Percentiles rank a stretch among this genome's conserved stretches.
Evolutionary conservation across 345 rosid species (phyloP).

Genomic region (Pugionium dolabratum): DNA sequence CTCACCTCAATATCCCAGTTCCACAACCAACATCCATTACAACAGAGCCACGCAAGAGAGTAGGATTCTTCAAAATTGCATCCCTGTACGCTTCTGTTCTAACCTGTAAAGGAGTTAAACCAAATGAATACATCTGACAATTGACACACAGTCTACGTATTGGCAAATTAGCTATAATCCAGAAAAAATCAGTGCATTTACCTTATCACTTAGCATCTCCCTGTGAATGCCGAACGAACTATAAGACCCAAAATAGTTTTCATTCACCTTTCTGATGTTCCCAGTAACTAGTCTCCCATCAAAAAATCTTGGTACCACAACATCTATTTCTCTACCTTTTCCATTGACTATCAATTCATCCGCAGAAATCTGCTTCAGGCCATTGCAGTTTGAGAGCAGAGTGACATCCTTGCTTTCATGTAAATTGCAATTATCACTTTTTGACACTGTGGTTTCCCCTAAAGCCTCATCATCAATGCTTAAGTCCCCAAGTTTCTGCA

Average conservation of each 20-base stretch:
- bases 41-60: constrained; percentile 67
- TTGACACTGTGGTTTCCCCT: constrained; percentile 33
- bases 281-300: constrained; percentile 44
- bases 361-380: constrained; percentile 34
- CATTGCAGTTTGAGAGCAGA: constrained; percentile 42
- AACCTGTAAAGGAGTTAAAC: constrained; percentile 48
- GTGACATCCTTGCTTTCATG: constrained; percentile 40
- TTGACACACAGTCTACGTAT: constrained; percentile 13
- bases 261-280: constrained; percentile 64
- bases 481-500: constrained; percentile 49
- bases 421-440: constrained; percentile 26
- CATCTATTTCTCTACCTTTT: constrained; percentile 29
- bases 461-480: constrained; percentile 43
- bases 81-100: constrained; percentile 82
- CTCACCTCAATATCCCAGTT: constrained; percentile 88
- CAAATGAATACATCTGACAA: constrained; percentile 20
- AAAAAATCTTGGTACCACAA: constrained; percentile 32
- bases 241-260: constrained; percentile 82
- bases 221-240: constrained; percentile 86
- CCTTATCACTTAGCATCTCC: constrained; percentile 94
- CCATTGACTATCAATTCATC: constrained; percentile 39
- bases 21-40: constrained; percentile 99
- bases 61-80: constrained; percentile 81
- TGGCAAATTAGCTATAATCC: neutral
- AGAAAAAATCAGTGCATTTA: constrained; percentile 30